phyloP scores from a whole-genome alignment of 179 eudicot species.

The Spinacia oleracea region DNA sequence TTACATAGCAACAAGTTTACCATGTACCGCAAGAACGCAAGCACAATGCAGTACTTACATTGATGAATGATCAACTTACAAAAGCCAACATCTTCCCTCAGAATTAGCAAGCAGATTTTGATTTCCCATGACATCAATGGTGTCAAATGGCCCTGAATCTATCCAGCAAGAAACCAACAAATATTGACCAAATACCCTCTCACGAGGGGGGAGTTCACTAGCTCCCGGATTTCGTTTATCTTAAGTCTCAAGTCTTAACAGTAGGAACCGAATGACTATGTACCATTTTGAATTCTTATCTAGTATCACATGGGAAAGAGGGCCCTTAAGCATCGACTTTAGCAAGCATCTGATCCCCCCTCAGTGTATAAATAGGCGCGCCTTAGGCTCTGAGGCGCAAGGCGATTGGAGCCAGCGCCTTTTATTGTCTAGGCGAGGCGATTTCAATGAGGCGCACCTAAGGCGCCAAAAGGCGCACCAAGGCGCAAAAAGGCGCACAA shows the following conservation, averaged over 20 bases:
- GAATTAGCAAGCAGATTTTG: not conserved
- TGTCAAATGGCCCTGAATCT: constrained; percentile 2
- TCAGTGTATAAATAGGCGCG: no score
- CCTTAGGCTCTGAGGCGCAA: no score
- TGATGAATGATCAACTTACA: not conserved
- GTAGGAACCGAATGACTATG: not conserved
- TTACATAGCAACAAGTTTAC: not conserved
- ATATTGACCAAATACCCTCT: not conserved
- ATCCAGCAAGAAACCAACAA: not conserved
- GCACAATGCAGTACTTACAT: not conserved
- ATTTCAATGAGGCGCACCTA: no score
- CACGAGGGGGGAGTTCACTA: not conserved
- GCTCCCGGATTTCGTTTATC: not conserved
- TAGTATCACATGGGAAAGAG: not conserved
- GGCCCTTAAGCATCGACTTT: not conserved
- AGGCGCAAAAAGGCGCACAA: no score
- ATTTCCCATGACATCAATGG: not conserved
- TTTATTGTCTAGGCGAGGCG: no score
- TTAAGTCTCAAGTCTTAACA: no score
- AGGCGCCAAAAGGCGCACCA: no score
- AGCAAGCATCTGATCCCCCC: not conserved
- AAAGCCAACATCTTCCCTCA: not conserved
- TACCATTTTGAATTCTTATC: not conserved
- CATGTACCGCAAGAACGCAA: not conserved
- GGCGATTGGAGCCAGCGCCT: no score